phyloP scores from a whole-genome alignment of 208 protist genomes.

The Herpetomonas samuelpessoai region DNA sequence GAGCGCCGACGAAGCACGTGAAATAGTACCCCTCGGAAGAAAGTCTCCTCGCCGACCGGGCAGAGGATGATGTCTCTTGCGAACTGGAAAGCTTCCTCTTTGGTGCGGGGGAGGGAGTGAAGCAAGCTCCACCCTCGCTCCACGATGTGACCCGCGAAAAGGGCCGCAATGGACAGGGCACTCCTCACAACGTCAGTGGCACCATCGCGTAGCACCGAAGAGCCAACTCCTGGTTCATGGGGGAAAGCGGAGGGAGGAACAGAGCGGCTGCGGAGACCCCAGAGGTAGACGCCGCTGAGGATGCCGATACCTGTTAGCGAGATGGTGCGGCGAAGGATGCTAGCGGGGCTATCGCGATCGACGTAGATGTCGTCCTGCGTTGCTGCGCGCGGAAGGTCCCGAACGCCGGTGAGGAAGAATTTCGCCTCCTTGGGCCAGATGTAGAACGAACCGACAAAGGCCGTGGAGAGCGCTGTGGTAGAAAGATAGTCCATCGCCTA shows the following conservation, averaged over 20 bases:
- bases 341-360: constrained; percentile 33
- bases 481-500: constrained; percentile 51
- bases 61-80: constrained; percentile 48
- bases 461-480: constrained; percentile 20
- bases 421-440: constrained; percentile 43
- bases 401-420: constrained; percentile 22
- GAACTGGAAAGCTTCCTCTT: constrained; percentile 8
- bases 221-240: no score
- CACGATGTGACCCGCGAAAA: constrained; percentile 42
- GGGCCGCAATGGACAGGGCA: constrained; percentile 25
- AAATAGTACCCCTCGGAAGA: constrained; percentile 72
- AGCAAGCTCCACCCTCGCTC: constrained; percentile 10
- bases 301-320: constrained; percentile 2
- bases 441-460: constrained; percentile 67
- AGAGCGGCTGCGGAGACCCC: neutral
- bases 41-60: constrained; percentile 70
- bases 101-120: neutral
- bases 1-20: constrained; percentile 30
- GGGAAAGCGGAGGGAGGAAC: no score
- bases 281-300: neutral
- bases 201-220: neutral
- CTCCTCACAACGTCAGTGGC: constrained; percentile 4
- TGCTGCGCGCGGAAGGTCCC: constrained; percentile 33
- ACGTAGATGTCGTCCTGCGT: constrained; percentile 24
- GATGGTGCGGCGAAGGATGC: constrained; percentile 31